Evolutionary conservation across 2,329 filamentous ascomycete species (phyloP), one percentile per base, ranked within the genome.

Genomic region (Tolypocladium tundrense): DNA sequence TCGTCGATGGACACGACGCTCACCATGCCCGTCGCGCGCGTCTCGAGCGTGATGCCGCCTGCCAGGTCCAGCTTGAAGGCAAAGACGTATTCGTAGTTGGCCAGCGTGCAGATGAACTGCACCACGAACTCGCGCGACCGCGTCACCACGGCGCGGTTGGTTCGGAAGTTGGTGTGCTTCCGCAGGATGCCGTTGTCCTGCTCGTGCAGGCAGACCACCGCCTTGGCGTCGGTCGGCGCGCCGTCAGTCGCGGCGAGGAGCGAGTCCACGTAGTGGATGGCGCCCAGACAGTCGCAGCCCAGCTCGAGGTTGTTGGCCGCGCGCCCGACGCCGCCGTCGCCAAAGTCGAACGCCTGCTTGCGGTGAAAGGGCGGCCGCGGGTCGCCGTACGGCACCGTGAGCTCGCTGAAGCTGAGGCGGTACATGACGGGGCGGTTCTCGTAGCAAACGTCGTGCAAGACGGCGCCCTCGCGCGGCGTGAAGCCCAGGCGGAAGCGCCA

Each of bases 161-260:
- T 88, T n/a, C 86, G 77, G 71, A 78, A 86, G 70, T 89, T 87
- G 27, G 85, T 80, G 71, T 89, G 87, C 67, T 89, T 89, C 85
- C 85, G 88, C 27, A 81, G 77, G 53, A 90, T 86, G 2, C 87
- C 87, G 60, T 83, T 81, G 66, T 90, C 87, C 65, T 88, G 81
- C 69, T 90, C 87, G 65, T 90, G 87, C 2, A 88, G 73, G 61
- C 87, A 90, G 43, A 88, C 74, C 1, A 84, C 84, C 55, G 85
- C 84, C 53, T 80, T 79, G 13, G 79, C 75, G 2, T 75, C 68
- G 19, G 72, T 72, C 0, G 82, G 76, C 1, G 77, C 75, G 0
- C 87, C 87, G 37, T 82, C 74, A 0, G 79, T 69, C 0, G 76
- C 76, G 0, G 80, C 75, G 16, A 84, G 72, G 13, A 83, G 72